Conservation (phyloP, 75 land plant genomes). For the Picea glauca region DNA sequence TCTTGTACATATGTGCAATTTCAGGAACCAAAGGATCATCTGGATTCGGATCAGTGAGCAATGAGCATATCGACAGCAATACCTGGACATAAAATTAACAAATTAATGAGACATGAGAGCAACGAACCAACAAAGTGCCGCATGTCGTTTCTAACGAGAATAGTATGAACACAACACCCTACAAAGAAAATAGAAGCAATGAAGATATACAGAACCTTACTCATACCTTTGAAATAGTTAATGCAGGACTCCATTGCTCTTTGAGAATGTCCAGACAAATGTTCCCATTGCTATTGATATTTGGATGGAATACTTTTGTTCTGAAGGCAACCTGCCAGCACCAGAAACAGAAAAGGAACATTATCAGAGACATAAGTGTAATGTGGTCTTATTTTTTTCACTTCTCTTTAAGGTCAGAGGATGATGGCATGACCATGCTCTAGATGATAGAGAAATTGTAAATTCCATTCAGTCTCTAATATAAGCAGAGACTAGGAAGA, state of each 20-base stretch:
- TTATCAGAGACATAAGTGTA: not conserved
- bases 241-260: conserved; percentile 89
- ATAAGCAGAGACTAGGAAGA: no score
- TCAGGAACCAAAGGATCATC: conserved; percentile 76
- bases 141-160: not conserved
- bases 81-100: conserved; percentile 31
- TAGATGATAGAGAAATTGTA: no score
- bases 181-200: conserved; percentile 8
- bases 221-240: conserved; percentile 83
- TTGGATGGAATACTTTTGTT: conserved; percentile 86
- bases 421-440: not conserved
- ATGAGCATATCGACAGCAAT: conserved; percentile 67
- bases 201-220: not conserved
- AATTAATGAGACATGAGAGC: not conserved
- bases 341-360: not conserved
- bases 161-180: not conserved
- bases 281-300: conserved; percentile 87
- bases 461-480: no score
- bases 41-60: conserved; percentile 68
- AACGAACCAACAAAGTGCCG: not conserved
- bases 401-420: not conserved
- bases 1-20: conserved; percentile 80
- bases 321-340: conserved; percentile 60
- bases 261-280: conserved; percentile 85
- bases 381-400: not conserved